These are phyloP conservation scores for Pseudonectria foliicola DNA, from an alignment of 2,329 filamentous ascomycete genomes.

Conservation along the genomic window DNA sequence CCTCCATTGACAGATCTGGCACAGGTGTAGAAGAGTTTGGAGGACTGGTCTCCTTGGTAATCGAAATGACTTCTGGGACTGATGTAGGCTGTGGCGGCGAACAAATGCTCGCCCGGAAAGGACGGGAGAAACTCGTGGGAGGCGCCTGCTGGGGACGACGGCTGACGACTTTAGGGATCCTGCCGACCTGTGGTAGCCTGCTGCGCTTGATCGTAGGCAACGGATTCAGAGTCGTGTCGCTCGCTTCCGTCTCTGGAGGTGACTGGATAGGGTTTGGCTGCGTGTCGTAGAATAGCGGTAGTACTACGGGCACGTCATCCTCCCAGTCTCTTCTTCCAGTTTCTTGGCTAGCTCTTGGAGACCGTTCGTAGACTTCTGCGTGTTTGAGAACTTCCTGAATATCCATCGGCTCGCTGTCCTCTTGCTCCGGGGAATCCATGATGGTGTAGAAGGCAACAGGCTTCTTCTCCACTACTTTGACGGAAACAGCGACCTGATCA, in stretches of 20 bases:
- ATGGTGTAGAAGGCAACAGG: conserved; percentile 54
- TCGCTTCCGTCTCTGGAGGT: conserved; percentile 2
- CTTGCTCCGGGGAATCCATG: conserved; percentile 52
- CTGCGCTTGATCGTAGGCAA: conserved; percentile 29
- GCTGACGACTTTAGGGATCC: conserved; percentile 76
- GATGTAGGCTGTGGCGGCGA: conserved; percentile 23
- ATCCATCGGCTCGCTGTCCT: conserved; percentile 36
- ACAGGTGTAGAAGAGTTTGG: conserved; percentile 31
- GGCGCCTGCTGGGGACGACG: conserved; percentile 59
- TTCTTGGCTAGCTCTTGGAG: conserved; percentile 10
- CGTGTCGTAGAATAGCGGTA: conserved; percentile 7
- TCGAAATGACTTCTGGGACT: conserved; percentile 27
- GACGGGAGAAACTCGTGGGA: conserved; percentile 76
- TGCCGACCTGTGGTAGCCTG: conserved; percentile 71
- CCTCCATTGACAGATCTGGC: conserved; percentile 31
- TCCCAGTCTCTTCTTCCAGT: conserved; percentile 6
- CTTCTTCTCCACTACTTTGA: conserved; percentile 43
- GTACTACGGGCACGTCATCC: conserved; percentile 9
- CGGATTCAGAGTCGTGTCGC: conserved; percentile 2
- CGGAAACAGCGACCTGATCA: conserved; percentile 39
- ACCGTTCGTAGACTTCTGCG: conserved; percentile 32
- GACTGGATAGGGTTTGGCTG: conserved; percentile 5
- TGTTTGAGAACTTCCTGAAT: conserved; percentile 43
- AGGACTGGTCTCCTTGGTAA: conserved; percentile 43
- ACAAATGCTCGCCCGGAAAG: conserved; percentile 56